A percentile compares a stretch with the other conserved stretches of the same genome.
These are phyloP conservation scores for Diplocarpon mali DNA, from an alignment of 2,329 filamentous ascomycete species.

Conservation along the genomic window DNA sequence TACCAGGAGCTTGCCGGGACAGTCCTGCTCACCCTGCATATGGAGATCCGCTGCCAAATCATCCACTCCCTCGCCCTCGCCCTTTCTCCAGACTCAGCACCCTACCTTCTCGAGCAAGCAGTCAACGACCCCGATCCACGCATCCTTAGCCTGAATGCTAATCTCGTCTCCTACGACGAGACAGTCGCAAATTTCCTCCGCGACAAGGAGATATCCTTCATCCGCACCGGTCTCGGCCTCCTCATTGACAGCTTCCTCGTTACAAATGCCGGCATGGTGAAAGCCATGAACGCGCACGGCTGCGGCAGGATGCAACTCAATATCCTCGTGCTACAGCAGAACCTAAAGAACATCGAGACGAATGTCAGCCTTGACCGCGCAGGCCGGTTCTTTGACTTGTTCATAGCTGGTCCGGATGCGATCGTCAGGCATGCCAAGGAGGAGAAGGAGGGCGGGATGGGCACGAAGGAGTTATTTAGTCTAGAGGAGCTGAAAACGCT, in stretches of 20 bases:
- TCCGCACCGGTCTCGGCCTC: conserved; percentile 63
- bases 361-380: conserved; percentile 53
- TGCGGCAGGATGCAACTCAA: conserved; percentile 86
- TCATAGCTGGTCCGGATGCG: conserved; percentile 51
- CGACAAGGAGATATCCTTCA: conserved; percentile 58
- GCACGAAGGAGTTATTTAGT: conserved; percentile 39
- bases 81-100: conserved; percentile 47
- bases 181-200: conserved; percentile 65
- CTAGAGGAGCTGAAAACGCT: conserved; percentile 58
- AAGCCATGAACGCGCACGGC: conserved; percentile 75
- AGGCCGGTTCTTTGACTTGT: conserved; percentile 58
- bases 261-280: conserved; percentile 56
- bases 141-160: conserved; percentile 73
- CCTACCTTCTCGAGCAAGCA: conserved; percentile 57
- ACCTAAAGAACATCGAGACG: conserved; percentile 83
- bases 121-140: conserved; percentile 68
- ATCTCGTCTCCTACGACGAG: conserved; percentile 80
- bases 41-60: conserved; percentile 78
- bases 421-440: conserved; percentile 52
- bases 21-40: conserved; percentile 74
- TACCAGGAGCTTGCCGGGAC: conserved; percentile 72
- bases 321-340: conserved; percentile 89
- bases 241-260: conserved; percentile 75
- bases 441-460: conserved; percentile 14
- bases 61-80: conserved; percentile 63